Evolutionary conservation across 345 rosid genomes (phyloP).

Genomic region (Jatropha curcas): DNA sequence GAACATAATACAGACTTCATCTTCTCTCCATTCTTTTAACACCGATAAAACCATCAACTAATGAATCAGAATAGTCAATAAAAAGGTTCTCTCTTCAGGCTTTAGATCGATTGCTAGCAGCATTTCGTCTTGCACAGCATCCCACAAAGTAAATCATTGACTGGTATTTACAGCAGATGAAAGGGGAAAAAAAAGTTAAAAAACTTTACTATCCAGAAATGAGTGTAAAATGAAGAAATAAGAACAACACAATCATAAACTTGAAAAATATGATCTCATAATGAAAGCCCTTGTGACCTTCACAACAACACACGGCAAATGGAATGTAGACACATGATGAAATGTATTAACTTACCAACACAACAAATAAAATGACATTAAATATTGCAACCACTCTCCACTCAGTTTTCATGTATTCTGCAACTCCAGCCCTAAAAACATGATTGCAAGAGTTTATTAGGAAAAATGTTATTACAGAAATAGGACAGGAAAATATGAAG

Average conservation of each 20-base stretch:
- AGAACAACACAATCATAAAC: neutral
- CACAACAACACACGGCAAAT: no score
- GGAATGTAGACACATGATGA: neutral
- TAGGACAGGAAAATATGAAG: neutral
- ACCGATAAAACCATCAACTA: neutral
- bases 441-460: neutral
- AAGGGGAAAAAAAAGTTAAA: neutral
- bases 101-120: constrained; percentile 46
- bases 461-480: constrained; percentile 6
- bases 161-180: constrained; percentile 38
- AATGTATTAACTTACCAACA: constrained; percentile 56
- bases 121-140: constrained; percentile 90
- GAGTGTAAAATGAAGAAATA: neutral
- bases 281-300: neutral
- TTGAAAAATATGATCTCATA: neutral
- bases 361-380: constrained; percentile 61
- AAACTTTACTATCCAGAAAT: neutral
- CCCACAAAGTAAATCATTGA: constrained; percentile 79
- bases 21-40: neutral
- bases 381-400: constrained; percentile 91
- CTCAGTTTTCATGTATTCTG: constrained; percentile 89
- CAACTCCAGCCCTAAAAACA: constrained; percentile 84
- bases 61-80: neutral
- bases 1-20: no score
- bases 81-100: constrained; percentile 34